These are phyloP conservation scores for Physcomitrellopsis africana DNA, from an alignment of 225 moss, liverwort and hornwort species.

Conservation along the genomic window DNA sequence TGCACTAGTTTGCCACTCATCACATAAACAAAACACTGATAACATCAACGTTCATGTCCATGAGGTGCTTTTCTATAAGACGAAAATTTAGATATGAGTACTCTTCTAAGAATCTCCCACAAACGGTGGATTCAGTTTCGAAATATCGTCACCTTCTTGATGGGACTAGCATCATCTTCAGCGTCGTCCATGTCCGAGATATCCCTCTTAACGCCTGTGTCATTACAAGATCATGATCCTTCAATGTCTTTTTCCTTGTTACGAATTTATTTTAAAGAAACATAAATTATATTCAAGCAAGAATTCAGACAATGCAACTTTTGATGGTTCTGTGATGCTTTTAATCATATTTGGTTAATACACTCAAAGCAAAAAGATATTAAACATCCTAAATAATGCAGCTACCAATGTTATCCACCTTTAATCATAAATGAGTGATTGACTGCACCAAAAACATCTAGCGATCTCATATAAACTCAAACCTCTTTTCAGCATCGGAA, in stretches of 20 bases:
- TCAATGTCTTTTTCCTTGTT: neutral
- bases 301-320: neutral
- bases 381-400: slow-evolving; percentile 13
- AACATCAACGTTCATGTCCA: slow-evolving; percentile 1
- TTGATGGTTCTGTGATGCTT: neutral
- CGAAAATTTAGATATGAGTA: neutral
- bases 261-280: slow-evolving; percentile 10
- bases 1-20: neutral
- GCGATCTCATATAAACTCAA: neutral
- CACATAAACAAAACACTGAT: neutral
- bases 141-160: slow-evolving; percentile 70
- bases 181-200: slow-evolving; percentile 71
- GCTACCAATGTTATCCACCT: neutral
- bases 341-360: neutral
- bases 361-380: neutral
- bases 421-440: neutral
- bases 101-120: neutral
- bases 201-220: slow-evolving; percentile 73
- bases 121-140: neutral
- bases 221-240: slow-evolving; percentile 2
- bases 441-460: neutral
- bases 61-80: neutral
- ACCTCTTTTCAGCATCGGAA: neutral
- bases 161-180: slow-evolving; percentile 74
- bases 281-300: slow-evolving; percentile 21